Evolutionary conservation across 331 rosid species (phyloP).

Genomic region (Phaseolus coccineus): DNA sequence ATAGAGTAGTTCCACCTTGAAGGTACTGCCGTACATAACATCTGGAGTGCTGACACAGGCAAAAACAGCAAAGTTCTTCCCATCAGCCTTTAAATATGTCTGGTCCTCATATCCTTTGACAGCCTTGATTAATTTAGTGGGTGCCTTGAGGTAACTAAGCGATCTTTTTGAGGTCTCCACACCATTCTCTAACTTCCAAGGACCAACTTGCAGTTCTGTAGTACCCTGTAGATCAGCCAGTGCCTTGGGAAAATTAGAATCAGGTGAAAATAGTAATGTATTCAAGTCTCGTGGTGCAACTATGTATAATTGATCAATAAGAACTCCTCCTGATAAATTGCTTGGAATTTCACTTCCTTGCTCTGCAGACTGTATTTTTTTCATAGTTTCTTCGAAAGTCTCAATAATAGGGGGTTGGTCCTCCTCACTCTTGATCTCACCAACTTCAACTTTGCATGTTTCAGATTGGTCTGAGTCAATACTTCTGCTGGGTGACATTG

Average conservation of each 20-base stretch:
- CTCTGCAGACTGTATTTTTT: constrained; percentile 61
- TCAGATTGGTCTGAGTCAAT: constrained; percentile 66
- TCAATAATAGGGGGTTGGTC: constrained; percentile 59
- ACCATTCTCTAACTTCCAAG: constrained; percentile 77
- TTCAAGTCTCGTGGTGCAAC: constrained; percentile 75
- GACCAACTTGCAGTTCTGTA: constrained; percentile 67
- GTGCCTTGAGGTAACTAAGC: constrained; percentile 75
- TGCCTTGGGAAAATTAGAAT: constrained; percentile 67
- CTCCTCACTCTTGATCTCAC: constrained; percentile 65
- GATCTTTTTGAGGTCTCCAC: constrained; percentile 68
- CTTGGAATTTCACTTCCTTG: constrained; percentile 71
- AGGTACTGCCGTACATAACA: constrained; percentile 88
- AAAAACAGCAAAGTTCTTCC: constrained; percentile 70
- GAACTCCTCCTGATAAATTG: constrained; percentile 84
- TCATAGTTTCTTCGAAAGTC: constrained; percentile 73
- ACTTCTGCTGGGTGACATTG: constrained; percentile 45
- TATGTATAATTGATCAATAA: constrained; percentile 78
- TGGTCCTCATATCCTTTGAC: constrained; percentile 87
- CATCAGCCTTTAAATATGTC: constrained; percentile 82
- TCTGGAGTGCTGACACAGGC: constrained; percentile 82
- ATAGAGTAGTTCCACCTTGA: constrained; percentile 75
- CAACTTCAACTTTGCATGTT: constrained; percentile 49
- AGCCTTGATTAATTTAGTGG: constrained; percentile 78
- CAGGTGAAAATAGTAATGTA: constrained; percentile 64
- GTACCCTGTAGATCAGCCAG: constrained; percentile 78